These are phyloP conservation scores for Beta vulgaris DNA, from an alignment of 148 eudicot species.

Conservation along the genomic window DNA sequence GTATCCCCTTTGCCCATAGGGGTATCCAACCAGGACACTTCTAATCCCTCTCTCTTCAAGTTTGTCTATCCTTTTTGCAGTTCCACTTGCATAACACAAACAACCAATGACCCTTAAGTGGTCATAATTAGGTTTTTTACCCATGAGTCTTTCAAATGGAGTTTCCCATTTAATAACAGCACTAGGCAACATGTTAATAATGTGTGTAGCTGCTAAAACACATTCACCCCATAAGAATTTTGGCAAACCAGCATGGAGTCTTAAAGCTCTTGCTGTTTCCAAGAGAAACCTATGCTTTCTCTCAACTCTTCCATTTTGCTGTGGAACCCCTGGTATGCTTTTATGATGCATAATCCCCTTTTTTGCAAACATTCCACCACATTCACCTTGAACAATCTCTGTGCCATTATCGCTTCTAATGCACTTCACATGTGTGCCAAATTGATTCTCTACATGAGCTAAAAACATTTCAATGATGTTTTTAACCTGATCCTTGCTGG, in stretches of 20 bases:
- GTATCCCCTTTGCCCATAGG: too few species aligned
- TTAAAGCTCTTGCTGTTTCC: neutral
- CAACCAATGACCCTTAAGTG: neutral
- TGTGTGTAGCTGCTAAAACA: neutral
- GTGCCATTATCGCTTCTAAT: neutral
- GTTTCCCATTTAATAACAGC: neutral
- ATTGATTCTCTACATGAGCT: neutral
- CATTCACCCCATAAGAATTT: neutral
- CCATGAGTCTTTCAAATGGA: neutral
- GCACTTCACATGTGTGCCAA: neutral
- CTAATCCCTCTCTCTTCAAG: too few species aligned
- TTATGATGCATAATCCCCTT: neutral
- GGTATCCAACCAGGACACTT: too few species aligned
- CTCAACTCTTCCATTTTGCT: slow-evolving; percentile 12
- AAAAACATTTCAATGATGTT: neutral
- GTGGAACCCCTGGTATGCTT: neutral
- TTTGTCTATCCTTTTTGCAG: too few species aligned
- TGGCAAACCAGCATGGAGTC: neutral
- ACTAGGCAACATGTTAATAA: neutral
- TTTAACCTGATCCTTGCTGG: neutral
- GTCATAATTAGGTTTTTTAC: neutral
- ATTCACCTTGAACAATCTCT: neutral
- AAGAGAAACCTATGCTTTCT: neutral
- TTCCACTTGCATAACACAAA: neutral
- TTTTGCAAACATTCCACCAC: fast-evolving